These are phyloP conservation scores for Lichtheimia ramosa DNA, from an alignment of 371 early-diverging fungal species.

Conservation along the genomic window DNA sequence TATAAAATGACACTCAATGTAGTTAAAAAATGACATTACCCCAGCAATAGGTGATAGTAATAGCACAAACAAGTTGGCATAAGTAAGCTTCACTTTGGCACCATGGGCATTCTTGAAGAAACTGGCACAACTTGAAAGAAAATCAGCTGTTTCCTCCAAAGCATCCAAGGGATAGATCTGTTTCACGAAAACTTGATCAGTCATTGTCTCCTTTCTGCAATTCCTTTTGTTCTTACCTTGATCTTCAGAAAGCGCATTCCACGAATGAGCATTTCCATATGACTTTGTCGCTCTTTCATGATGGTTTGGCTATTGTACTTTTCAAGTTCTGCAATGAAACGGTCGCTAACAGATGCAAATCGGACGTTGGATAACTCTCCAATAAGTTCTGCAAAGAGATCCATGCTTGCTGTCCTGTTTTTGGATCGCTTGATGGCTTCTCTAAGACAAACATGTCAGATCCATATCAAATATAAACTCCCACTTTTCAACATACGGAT, in stretches of 20 bases:
- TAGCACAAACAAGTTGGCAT: slow-evolving; percentile 86
- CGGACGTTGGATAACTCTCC: slow-evolving; percentile 85
- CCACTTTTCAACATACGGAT: slow-evolving; percentile 68
- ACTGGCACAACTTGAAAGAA: slow-evolving; percentile 82
- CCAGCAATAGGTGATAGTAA: slow-evolving; percentile 88
- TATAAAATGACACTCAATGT: background rate
- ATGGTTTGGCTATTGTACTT: slow-evolving; percentile 60
- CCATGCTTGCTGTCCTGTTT: slow-evolving; percentile 87
- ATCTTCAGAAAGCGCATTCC: slow-evolving; percentile 90
- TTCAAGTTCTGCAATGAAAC: slow-evolving; percentile 88
- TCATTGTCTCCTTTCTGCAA: background rate
- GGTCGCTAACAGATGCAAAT: slow-evolving; percentile 92
- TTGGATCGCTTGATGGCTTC: slow-evolving; percentile 74
- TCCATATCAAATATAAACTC: background rate
- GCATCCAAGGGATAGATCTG: slow-evolving; percentile 90
- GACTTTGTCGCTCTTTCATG: slow-evolving; percentile 71
- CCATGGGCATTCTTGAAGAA: slow-evolving; percentile 86
- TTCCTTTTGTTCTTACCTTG: slow-evolving; percentile 49
- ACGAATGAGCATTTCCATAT: slow-evolving; percentile 84
- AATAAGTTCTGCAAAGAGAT: slow-evolving; percentile 85
- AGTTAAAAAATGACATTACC: slow-evolving; percentile 38
- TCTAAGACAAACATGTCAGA: slow-evolving; percentile 27
- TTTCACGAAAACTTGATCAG: background rate
- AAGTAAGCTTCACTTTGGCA: slow-evolving; percentile 86
- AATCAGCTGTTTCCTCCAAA: slow-evolving; percentile 92